Percentiles rank a stretch among this genome's conserved stretches.
Conservation (phyloP, 305 asterid species). For the Solanum hybrid region DNA sequence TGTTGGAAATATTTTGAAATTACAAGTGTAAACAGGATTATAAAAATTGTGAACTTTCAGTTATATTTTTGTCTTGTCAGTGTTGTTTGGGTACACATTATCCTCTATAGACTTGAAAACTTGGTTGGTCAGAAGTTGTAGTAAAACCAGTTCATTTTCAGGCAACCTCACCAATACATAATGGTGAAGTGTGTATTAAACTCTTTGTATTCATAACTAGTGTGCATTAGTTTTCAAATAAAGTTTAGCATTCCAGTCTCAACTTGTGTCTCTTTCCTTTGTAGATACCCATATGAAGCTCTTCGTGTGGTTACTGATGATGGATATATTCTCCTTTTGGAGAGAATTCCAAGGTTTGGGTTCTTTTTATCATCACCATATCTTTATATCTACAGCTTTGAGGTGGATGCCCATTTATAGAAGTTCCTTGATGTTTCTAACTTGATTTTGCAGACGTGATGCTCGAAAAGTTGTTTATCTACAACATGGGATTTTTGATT, state of each 20-base stretch:
- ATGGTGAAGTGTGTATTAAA: neutral
- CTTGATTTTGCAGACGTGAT: constrained; percentile 58
- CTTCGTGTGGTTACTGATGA: constrained; percentile 77
- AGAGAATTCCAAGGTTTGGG: constrained; percentile 84
- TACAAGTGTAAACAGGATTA: neutral
- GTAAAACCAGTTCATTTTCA: neutral
- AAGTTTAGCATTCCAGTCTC: neutral
- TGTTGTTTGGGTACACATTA: neutral
- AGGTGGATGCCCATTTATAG: constrained; percentile 2
- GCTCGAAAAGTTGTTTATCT: constrained; percentile 81
- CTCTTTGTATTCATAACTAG: neutral
- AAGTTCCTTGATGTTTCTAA: constrained; percentile 18
- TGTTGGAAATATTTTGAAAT: neutral
- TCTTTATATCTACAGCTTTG: neutral
- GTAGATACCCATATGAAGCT: constrained; percentile 89
- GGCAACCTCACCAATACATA: neutral
- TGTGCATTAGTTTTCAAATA: neutral
- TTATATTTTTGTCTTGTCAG: neutral
- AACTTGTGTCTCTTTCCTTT: constrained; percentile 10
- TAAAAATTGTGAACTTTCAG: neutral
- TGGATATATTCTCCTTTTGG: constrained; percentile 89
- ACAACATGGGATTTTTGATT: constrained; percentile 95
- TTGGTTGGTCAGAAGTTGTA: neutral
- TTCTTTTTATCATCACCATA: neutral
- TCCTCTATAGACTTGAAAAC: neutral